Conservation (phyloP, 2,329 filamentous ascomycete species). For the Xylariaceae sp. region DNA sequence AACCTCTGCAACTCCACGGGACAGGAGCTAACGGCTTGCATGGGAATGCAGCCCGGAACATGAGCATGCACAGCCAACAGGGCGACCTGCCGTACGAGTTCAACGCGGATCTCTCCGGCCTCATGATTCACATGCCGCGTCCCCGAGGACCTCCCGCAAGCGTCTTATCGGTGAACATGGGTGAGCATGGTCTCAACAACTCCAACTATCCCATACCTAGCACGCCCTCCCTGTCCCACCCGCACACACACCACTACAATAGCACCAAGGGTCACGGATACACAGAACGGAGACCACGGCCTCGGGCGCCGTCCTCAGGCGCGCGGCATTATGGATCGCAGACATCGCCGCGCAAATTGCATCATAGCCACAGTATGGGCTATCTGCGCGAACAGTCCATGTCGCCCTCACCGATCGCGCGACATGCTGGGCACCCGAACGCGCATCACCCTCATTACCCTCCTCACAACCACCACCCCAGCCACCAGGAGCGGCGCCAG, state of each 20-base stretch:
- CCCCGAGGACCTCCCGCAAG: constrained; percentile 36
- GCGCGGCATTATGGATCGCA: constrained; percentile 42
- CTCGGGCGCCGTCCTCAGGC: constrained; percentile 50
- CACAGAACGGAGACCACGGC: constrained; percentile 41
- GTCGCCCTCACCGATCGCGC: constrained; percentile 37
- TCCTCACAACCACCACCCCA: background rate
- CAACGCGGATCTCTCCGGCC: constrained; percentile 35
- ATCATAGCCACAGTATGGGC: constrained; percentile 28
- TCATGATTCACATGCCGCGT: constrained; percentile 53
- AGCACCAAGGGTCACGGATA: constrained; percentile 12
- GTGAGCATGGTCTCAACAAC: constrained; percentile 10
- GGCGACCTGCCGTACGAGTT: constrained; percentile 40
- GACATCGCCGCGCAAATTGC: constrained; percentile 40
- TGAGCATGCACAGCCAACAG: constrained; percentile 39
- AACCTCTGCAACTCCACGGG: background rate
- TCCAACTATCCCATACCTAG: constrained; percentile 5
- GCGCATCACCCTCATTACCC: background rate
- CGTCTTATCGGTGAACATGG: constrained; percentile 34
- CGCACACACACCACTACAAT: constrained; percentile 12
- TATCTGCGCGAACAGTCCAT: constrained; percentile 29
- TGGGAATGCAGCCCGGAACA: constrained; percentile 34
- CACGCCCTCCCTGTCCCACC: constrained; percentile 19
- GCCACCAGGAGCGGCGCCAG: constrained; percentile 19
- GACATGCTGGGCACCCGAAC: background rate
- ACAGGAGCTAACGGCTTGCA: background rate